A percentile compares a stretch with the other conserved stretches of the same genome.
Evolutionary conservation across 225 moss, liverwort and hornwort genomes (phyloP).

Genomic region (Bryoerythrophyllum caledonicum): DNA sequence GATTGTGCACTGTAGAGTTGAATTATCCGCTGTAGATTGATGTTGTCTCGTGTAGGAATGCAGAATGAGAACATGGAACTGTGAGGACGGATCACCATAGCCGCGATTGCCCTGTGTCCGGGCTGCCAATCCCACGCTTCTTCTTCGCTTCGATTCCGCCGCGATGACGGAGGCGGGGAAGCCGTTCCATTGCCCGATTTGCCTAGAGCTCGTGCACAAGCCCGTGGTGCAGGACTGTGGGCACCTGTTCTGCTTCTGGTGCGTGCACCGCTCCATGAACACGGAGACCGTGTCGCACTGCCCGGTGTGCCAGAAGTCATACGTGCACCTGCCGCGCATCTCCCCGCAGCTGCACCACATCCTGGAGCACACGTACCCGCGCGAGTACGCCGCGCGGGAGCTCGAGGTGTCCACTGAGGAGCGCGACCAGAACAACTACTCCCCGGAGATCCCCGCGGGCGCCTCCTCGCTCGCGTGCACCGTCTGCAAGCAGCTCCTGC

Average conservation of each 20-base stretch:
- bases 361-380: slow-evolving; percentile 59
- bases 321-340: slow-evolving; percentile 83
- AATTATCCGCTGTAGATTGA: slow-evolving; percentile 10
- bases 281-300: slow-evolving; percentile 78
- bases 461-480: slow-evolving; percentile 53
- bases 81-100: slow-evolving; percentile 26
- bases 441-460: slow-evolving; percentile 56
- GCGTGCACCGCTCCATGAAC: slow-evolving; percentile 88
- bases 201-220: slow-evolving; percentile 93
- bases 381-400: slow-evolving; percentile 51
- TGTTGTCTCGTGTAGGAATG: slow-evolving; percentile 26
- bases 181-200: slow-evolving; percentile 84
- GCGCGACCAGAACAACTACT: slow-evolving; percentile 60
- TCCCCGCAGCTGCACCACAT: slow-evolving; percentile 84
- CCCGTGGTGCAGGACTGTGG: slow-evolving; percentile 96
- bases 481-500: slow-evolving; percentile 69
- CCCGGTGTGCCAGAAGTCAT: slow-evolving; percentile 82
- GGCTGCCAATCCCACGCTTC: background rate
- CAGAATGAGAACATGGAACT: slow-evolving; percentile 19
- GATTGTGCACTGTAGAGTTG: background rate
- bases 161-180: slow-evolving; percentile 65
- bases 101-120: background rate
- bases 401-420: slow-evolving; percentile 46
- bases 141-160: background rate
- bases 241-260: slow-evolving; percentile 96